These are phyloP conservation scores for Ricinus communis DNA, from an alignment of 345 rosid genomes.

Conservation along the genomic window DNA sequence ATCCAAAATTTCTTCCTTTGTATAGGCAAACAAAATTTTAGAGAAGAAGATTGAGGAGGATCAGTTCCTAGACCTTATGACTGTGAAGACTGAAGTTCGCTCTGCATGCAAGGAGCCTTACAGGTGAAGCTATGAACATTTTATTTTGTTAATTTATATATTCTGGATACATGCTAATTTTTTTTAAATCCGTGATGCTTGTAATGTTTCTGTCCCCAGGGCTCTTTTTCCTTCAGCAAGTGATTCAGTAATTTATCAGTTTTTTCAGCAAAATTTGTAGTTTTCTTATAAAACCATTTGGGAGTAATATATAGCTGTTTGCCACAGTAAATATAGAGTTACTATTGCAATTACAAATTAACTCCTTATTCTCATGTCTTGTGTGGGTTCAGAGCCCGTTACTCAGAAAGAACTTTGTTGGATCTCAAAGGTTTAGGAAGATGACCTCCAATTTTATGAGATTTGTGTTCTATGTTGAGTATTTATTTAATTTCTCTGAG, in stretches of 20 bases:
- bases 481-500: background rate
- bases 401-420: background rate
- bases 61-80: constrained; percentile 87
- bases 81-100: constrained; percentile 75
- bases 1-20: constrained; percentile 15
- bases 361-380: background rate
- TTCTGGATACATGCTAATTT: background rate
- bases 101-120: constrained; percentile 89
- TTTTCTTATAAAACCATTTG: constrained; percentile 3
- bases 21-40: constrained; percentile 84
- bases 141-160: constrained; percentile 17
- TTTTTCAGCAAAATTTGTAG: constrained; percentile 1
- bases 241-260: background rate
- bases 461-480: background rate
- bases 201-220: no score
- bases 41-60: constrained; percentile 91
- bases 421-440: background rate
- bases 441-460: background rate
- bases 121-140: constrained; percentile 50
- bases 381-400: background rate
- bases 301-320: background rate
- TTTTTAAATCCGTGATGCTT: constrained; percentile 1
- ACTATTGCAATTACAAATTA: background rate
- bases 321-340: background rate
- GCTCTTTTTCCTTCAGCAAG: no score